phyloP scores from a whole-genome alignment of 306 rosid genomes.

The Acacia melanoxylon region DNA sequence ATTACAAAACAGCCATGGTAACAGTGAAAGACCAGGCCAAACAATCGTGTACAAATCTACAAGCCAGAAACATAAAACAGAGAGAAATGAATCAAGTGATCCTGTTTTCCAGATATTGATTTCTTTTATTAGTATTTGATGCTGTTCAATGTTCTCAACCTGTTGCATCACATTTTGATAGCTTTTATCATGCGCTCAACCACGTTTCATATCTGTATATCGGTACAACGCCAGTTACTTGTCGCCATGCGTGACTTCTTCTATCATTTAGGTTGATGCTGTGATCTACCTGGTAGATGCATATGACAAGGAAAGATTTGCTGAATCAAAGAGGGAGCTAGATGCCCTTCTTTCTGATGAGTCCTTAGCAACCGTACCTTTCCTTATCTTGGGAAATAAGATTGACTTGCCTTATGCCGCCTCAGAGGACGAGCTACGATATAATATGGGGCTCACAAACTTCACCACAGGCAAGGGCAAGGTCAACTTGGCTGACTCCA shows the following conservation, averaged over 20 bases:
- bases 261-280: constrained; percentile 66
- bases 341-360: constrained; percentile 82
- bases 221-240: background rate
- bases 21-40: no score
- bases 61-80: background rate
- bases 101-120: background rate
- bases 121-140: background rate
- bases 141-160: background rate
- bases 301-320: constrained; percentile 65
- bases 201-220: background rate
- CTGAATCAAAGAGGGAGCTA: constrained; percentile 73
- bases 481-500: constrained; percentile 57
- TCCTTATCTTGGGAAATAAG: constrained; percentile 82
- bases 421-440: constrained; percentile 76
- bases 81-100: background rate
- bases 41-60: no score
- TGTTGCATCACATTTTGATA: background rate
- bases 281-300: constrained; percentile 84
- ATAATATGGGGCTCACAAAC: constrained; percentile 63
- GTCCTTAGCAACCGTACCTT: constrained; percentile 62
- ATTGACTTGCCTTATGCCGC: constrained; percentile 80
- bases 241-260: background rate
- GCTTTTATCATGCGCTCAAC: background rate
- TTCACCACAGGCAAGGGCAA: constrained; percentile 85
- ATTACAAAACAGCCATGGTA: background rate